Percentiles rank a stretch among this genome's conserved stretches.
Conservation (phyloP, 768 basidiomycete genomes). For the Mycena indigotica region DNA sequence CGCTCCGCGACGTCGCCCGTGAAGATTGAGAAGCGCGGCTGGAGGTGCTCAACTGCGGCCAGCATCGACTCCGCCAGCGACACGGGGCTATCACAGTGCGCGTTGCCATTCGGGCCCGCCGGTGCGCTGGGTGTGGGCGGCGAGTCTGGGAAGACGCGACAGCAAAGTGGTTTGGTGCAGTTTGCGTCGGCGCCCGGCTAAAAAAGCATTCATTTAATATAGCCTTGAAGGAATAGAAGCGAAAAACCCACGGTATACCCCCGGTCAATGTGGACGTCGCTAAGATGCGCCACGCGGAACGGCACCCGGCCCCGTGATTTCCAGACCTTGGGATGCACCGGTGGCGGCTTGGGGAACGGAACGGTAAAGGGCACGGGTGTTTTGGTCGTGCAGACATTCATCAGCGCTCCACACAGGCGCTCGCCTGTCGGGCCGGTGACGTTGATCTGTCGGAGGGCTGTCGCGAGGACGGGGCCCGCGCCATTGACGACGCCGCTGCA, state of each 20-base stretch:
- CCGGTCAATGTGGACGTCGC: constrained; percentile 22
- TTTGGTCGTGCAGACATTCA: background rate
- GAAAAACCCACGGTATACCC: constrained; percentile 27
- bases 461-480: background rate
- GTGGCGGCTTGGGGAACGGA: constrained; percentile 25
- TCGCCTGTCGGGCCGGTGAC: background rate
- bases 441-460: background rate
- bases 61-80: constrained; percentile 35
- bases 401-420: background rate
- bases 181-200: constrained; percentile 32
- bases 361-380: constrained; percentile 15
- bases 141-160: background rate
- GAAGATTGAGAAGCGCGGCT: background rate
- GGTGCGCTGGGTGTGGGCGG: background rate
- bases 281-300: constrained; percentile 33
- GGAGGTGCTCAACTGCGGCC: constrained; percentile 22
- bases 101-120: background rate
- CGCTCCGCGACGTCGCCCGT: background rate
- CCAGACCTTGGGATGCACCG: constrained; percentile 8
- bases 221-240: background rate
- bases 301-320: constrained; percentile 17
- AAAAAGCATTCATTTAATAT: background rate
- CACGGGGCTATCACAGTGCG: constrained; percentile 32
- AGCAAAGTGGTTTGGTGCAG: constrained; percentile 24
- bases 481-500: background rate